These are phyloP conservation scores for Cadophora gregata DNA, from an alignment of 2,329 filamentous ascomycete species.

Conservation along the genomic window DNA sequence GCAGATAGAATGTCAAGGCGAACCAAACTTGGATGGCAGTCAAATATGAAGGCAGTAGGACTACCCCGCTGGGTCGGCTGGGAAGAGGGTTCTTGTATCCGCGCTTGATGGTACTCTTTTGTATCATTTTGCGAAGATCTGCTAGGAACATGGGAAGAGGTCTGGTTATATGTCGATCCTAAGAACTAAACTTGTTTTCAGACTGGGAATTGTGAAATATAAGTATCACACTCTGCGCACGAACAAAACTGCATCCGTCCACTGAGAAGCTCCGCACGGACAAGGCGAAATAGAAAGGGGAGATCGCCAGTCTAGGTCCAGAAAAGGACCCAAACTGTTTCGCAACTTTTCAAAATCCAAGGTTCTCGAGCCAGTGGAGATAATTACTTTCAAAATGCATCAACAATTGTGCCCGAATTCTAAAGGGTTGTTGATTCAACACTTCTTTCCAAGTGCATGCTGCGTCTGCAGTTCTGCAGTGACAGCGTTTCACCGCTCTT, in stretches of 20 bases:
- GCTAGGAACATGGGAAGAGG: background rate
- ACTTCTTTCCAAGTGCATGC: background rate
- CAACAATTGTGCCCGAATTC: background rate
- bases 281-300: conserved; percentile 5
- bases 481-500: conserved; percentile 10
- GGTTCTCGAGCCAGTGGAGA: background rate
- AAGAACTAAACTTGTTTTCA: background rate
- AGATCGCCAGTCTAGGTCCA: background rate
- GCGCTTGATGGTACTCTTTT: background rate
- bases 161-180: background rate
- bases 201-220: background rate
- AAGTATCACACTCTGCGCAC: background rate
- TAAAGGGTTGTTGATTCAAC: background rate
- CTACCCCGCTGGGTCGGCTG: background rate
- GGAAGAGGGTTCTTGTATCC: conserved; percentile 1
- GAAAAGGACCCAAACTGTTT: background rate
- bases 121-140: background rate
- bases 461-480: conserved; percentile 12
- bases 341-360: background rate
- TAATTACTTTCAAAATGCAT: background rate
- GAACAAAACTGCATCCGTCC: background rate
- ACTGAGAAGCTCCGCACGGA: background rate
- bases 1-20: background rate
- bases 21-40: background rate
- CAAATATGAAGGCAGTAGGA: no score